These are phyloP conservation scores for Saccharomyces jurei DNA, from an alignment of 805 yeast species.

Conservation along the genomic window DNA sequence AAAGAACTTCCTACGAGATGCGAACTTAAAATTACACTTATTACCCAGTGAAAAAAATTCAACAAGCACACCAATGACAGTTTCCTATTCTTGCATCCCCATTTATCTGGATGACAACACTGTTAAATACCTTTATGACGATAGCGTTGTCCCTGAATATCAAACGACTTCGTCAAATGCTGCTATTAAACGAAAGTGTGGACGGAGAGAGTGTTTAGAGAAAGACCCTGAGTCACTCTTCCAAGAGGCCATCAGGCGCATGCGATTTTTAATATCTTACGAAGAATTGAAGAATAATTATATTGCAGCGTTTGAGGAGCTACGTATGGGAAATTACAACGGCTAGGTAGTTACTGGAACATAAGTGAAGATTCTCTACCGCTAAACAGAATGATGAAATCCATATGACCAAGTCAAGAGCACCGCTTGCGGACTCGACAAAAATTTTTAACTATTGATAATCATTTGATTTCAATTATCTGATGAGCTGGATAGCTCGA, in stretches of 20 bases:
- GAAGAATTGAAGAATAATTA: not conserved
- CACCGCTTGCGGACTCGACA: too few species aligned
- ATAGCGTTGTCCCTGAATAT: not conserved
- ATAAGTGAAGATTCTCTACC: not conserved
- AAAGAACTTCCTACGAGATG: not conserved
- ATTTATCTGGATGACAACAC: not conserved
- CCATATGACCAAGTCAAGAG: too few species aligned
- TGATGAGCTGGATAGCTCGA: too few species aligned
- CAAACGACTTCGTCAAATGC: not conserved
- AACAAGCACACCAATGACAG: not conserved
- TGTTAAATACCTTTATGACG: not conserved
- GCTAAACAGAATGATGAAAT: not conserved
- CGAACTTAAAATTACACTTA: not conserved
- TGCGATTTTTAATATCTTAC: not conserved
- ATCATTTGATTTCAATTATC: too few species aligned
- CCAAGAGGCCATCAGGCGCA: not conserved
- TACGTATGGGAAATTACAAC: not conserved
- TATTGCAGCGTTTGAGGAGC: not conserved
- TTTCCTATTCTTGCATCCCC: not conserved
- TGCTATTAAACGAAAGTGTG: not conserved
- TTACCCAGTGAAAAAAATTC: not conserved
- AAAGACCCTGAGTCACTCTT: not conserved
- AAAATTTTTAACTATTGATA: too few species aligned
- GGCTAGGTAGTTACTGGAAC: not conserved
- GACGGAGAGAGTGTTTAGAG: not conserved